These are phyloP conservation scores for Populus euphratica DNA, from an alignment of 345 rosid genomes.

Conservation along the genomic window DNA sequence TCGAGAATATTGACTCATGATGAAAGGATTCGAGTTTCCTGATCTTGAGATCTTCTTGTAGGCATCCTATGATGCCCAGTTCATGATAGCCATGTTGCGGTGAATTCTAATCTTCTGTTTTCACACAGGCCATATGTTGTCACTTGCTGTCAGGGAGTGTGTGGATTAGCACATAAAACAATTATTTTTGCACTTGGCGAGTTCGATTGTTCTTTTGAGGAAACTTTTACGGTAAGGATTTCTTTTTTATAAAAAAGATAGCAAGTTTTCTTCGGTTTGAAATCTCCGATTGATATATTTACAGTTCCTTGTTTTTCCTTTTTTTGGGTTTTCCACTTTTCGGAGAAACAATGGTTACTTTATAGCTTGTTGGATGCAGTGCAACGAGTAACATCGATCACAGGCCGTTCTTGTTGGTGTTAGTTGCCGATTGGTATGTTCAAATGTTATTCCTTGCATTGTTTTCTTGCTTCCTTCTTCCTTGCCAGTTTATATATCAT, in stretches of 20 bases:
- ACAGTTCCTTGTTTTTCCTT: neutral
- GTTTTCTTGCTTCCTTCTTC: neutral
- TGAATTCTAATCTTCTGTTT: slow-evolving; percentile 28
- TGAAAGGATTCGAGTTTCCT: slow-evolving; percentile 12
- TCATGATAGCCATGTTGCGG: slow-evolving; percentile 81
- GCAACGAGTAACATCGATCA: slow-evolving; percentile 68
- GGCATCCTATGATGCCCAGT: slow-evolving; percentile 94
- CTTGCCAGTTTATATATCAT: neutral
- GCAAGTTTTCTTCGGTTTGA: neutral
- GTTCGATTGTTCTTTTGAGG: slow-evolving; percentile 40
- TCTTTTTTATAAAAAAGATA: neutral
- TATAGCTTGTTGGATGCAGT: slow-evolving; percentile 92
- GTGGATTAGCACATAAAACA: slow-evolving; percentile 94
- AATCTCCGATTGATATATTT: neutral
- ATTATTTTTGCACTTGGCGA: slow-evolving; percentile 80
- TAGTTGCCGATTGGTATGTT: slow-evolving; percentile 72
- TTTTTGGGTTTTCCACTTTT: slow-evolving; percentile 5
- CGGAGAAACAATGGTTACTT: slow-evolving; percentile 84
- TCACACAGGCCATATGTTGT: neutral
- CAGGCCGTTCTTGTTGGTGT: slow-evolving; percentile 87
- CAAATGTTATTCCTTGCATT: neutral
- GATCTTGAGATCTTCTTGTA: slow-evolving; percentile 33
- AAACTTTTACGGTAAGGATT: neutral
- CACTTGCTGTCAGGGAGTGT: slow-evolving; percentile 68
- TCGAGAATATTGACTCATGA: neutral